A percentile compares a stretch with the other conserved stretches of the same genome.
These are phyloP conservation scores for Daldinia decipiens DNA, from an alignment of 495 filamentous ascomycete genomes.

Conservation along the genomic window DNA sequence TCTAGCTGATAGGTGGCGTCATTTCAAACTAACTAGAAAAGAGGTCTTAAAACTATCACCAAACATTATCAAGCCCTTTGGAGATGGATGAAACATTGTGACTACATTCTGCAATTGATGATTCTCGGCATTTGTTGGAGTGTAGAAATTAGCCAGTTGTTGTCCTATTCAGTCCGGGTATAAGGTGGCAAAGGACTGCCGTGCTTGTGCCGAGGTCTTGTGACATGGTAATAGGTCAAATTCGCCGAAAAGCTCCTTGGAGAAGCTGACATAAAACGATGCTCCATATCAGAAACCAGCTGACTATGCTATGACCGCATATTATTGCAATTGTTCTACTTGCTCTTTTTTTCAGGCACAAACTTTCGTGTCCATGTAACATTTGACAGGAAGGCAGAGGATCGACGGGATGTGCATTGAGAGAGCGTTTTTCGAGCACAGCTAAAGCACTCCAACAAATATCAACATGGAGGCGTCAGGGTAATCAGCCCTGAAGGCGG, in stretches of 20 bases:
- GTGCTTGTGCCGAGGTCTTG: slow-evolving; percentile 5
- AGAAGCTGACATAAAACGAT: slow-evolving; percentile 1
- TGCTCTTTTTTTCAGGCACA: background rate
- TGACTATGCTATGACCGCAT: background rate
- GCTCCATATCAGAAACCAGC: background rate
- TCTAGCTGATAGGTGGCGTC: background rate
- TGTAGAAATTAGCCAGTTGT: background rate
- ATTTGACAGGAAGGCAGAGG: background rate
- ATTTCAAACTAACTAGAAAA: background rate
- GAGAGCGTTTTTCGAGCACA: background rate
- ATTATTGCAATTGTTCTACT: background rate
- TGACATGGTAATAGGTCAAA: slow-evolving; percentile 1
- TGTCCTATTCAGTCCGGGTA: slow-evolving; percentile 1
- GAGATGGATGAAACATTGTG: background rate
- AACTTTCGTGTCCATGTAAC: slow-evolving; percentile 5
- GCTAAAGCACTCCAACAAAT: slow-evolving; percentile 4
- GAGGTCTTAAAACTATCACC: background rate
- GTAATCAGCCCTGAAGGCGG: background rate
- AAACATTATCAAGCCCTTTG: background rate
- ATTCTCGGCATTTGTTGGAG: background rate
- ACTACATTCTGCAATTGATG: background rate
- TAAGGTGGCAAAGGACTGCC: slow-evolving; percentile 1
- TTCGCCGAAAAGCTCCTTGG: slow-evolving; percentile 4
- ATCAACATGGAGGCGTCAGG: slow-evolving; percentile 11
- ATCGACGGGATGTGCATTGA: background rate